Evolutionary conservation across 2,329 filamentous ascomycete species (phyloP).

Genomic region (Cladosporium sp.): DNA sequence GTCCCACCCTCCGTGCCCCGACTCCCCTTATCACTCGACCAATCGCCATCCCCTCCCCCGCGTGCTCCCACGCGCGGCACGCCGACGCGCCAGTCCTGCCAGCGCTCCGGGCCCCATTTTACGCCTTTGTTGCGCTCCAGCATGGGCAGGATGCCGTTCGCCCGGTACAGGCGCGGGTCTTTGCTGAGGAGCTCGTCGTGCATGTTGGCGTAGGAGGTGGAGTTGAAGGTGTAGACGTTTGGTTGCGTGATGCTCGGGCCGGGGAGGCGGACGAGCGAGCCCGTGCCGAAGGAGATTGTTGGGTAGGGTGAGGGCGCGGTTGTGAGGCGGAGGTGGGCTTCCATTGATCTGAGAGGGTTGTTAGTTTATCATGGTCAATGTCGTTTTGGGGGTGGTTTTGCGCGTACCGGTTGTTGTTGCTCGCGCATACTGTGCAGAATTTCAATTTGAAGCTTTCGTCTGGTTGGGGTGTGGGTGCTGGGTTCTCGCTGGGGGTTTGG

Average conservation of each 20-base stretch:
- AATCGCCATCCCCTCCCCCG: conserved; percentile 33
- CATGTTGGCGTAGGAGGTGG: conserved; percentile 90
- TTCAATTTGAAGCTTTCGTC: conserved; percentile 76
- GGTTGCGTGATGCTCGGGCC: conserved; percentile 88
- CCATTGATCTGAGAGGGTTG: conserved; percentile 71
- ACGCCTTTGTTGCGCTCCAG: conserved; percentile 83
- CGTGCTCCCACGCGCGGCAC: conserved; percentile 64
- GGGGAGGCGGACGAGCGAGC: conserved; percentile 86
- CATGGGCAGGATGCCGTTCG: conserved; percentile 95
- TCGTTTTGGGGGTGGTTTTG: conserved; percentile 5
- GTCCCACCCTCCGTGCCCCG: conserved; percentile 80
- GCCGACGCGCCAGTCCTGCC: conserved; percentile 95
- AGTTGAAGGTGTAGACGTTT: conserved; percentile 98
- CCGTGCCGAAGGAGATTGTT: conserved; percentile 97
- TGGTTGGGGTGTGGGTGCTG: conserved; percentile 27
- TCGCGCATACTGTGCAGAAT: conserved; percentile 98
- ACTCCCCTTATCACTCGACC: conserved; percentile 67
- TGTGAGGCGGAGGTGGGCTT: conserved; percentile 91
- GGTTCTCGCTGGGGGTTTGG: conserved; percentile 13
- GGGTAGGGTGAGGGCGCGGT: conserved; percentile 68
- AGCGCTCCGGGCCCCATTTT: conserved; percentile 93
- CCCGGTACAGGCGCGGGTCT: conserved; percentile 79
- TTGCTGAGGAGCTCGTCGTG: conserved; percentile 85
- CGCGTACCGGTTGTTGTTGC: conserved; percentile 86
- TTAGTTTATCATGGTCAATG: conserved; percentile 19